Conservation (phyloP, 1,284 basidiomycete species). For the Tremellales sp. region DNA sequence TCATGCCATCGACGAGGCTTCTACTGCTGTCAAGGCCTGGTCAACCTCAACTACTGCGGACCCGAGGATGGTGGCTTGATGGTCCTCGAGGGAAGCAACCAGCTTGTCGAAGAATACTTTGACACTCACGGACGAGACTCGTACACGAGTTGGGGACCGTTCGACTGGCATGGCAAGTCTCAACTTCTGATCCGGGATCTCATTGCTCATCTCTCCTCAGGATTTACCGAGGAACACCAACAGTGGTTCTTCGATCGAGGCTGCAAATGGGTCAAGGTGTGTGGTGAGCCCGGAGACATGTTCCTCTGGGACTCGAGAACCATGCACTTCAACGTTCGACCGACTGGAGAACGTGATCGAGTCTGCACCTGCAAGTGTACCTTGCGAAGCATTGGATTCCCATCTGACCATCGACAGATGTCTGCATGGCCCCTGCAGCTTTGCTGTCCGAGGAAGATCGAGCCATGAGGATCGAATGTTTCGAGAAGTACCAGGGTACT, state of each 20-base stretch:
- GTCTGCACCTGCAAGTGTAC: constrained; percentile 19
- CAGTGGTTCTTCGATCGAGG: constrained; percentile 35
- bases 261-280: constrained; percentile 31
- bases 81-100: constrained; percentile 39
- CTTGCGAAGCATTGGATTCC: no score
- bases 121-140: constrained; percentile 29
- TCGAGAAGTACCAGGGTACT: constrained; percentile 17
- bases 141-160: constrained; percentile 29
- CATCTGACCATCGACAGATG: constrained; percentile 9
- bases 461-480: constrained; percentile 11
- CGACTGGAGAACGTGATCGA: constrained; percentile 16
- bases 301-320: constrained; percentile 31
- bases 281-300: constrained; percentile 26
- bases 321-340: constrained; percentile 20
- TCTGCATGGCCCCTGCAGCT: constrained; percentile 23
- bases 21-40: constrained; percentile 47
- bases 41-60: constrained; percentile 41
- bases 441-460: constrained; percentile 20
- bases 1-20: constrained; percentile 38
- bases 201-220: no score
- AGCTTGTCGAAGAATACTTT: constrained; percentile 26
- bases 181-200: neutral
- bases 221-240: constrained; percentile 29
- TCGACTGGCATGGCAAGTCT: constrained; percentile 21
- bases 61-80: constrained; percentile 48